phyloP scores from a whole-genome alignment of 1,284 basidiomycete genomes.

The Malassezia pachydermatis region DNA sequence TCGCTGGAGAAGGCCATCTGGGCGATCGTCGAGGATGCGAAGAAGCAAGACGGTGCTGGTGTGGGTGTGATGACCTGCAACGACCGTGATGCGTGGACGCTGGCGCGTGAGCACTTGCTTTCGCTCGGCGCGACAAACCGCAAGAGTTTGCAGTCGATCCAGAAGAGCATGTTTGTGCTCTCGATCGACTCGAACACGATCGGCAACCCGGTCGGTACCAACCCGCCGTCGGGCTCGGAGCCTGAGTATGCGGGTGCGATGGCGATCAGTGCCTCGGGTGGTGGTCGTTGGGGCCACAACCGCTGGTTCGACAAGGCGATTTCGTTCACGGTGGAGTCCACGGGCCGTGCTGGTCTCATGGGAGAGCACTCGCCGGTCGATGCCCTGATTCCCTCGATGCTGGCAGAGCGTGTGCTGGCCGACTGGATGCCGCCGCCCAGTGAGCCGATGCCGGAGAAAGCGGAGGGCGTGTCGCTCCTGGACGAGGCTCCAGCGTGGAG shows the following conservation, averaged over 20 bases:
- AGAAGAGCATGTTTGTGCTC: slow-evolving; percentile 67
- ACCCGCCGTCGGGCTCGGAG: slow-evolving; percentile 38
- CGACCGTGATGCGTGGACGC: slow-evolving; percentile 71
- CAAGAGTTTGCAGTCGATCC: slow-evolving; percentile 57
- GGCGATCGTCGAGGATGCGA: slow-evolving; percentile 62
- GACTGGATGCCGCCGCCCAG: slow-evolving; percentile 48
- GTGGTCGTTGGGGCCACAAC: slow-evolving; percentile 63
- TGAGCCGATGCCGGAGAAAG: slow-evolving; percentile 21
- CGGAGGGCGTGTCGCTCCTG: slow-evolving; percentile 21
- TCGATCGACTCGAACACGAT: slow-evolving; percentile 53
- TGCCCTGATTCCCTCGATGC: slow-evolving; percentile 78
- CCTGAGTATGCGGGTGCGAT: slow-evolving; percentile 64
- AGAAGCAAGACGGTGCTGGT: slow-evolving; percentile 52
- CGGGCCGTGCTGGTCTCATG: slow-evolving; percentile 70
- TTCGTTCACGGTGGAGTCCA: slow-evolving; percentile 72
- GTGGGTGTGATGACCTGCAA: slow-evolving; percentile 71
- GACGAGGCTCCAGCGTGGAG: slow-evolving; percentile 53
- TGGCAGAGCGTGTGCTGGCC: slow-evolving; percentile 72
- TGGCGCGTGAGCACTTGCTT: slow-evolving; percentile 64
- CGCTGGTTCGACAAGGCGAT: slow-evolving; percentile 89
- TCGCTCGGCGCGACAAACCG: slow-evolving; percentile 61
- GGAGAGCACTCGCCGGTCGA: slow-evolving; percentile 91
- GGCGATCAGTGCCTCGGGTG: slow-evolving; percentile 63
- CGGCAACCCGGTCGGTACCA: slow-evolving; percentile 48
- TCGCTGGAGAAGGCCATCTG: slow-evolving; percentile 62